Percentiles rank a stretch among this genome's conserved stretches.
Evolutionary conservation across 305 asterid species (phyloP).

Genomic region (Solanum hybrid): DNA sequence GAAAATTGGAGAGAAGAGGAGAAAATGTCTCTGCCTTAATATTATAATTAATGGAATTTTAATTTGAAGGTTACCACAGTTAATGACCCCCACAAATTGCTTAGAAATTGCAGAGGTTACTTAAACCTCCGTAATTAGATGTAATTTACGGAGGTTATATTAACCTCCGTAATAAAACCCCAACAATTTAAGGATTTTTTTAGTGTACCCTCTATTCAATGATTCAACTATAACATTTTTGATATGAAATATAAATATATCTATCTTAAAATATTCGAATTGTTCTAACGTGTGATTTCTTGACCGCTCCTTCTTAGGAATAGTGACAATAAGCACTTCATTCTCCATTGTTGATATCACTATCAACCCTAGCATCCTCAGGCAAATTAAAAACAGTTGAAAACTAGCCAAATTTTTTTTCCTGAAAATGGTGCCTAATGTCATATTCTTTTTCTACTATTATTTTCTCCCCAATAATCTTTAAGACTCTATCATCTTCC

Average conservation of each 20-base stretch:
- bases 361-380: constrained; percentile 11
- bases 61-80: no score
- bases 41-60: no score
- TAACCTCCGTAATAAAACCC: no score
- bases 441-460: not conserved
- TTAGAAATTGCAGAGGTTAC: no score
- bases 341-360: constrained; percentile 11
- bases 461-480: constrained; percentile 16
- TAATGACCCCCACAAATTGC: no score
- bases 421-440: constrained; percentile 1
- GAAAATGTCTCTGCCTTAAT: no score
- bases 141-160: no score
- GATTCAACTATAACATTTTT: not conserved
- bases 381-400: constrained; percentile 9
- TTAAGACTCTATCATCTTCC: constrained; percentile 14
- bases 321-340: constrained; percentile 16
- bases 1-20: no score
- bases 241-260: not conserved
- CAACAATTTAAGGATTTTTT: no score
- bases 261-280: not conserved
- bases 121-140: no score
- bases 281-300: not conserved
- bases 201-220: not conserved
- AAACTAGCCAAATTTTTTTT: constrained; percentile 11
- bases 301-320: not conserved